Conservation (phyloP, 306 rosid genomes). For the Urtica urens region DNA sequence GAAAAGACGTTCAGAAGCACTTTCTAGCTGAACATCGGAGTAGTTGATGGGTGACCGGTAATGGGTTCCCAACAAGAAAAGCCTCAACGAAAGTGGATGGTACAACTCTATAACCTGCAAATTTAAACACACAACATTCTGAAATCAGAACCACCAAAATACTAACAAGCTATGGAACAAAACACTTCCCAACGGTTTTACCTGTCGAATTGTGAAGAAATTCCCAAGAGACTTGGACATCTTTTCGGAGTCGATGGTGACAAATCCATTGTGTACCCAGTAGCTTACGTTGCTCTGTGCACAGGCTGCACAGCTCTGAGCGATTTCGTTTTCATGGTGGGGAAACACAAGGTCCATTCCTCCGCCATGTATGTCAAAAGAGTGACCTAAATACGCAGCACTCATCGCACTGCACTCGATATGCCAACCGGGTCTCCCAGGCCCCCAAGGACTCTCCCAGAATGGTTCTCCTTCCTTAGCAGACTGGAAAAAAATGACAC, state of each 20-base stretch:
- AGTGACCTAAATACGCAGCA: slow-evolving; percentile 67
- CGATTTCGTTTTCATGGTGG: slow-evolving; percentile 98
- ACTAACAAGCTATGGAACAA: not conserved
- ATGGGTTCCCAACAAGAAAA: slow-evolving; percentile 85
- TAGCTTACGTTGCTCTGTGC: slow-evolving; percentile 60
- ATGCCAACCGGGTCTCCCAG: slow-evolving; percentile 99
- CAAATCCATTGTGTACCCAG: slow-evolving; percentile 96
- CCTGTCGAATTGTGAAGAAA: slow-evolving; percentile 96
- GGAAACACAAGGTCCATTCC: slow-evolving; percentile 97
- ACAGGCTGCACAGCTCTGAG: slow-evolving; percentile 97
- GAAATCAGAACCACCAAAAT: no score
- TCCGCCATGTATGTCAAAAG: slow-evolving; percentile 97
- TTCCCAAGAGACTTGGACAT: slow-evolving; percentile 97
- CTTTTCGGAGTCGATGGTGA: slow-evolving; percentile 78
- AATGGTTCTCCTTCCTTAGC: slow-evolving; percentile 90
- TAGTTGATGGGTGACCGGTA: slow-evolving; percentile 91
- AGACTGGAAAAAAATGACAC: slow-evolving; percentile 38
- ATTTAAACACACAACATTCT: no score
- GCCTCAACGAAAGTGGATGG: slow-evolving; percentile 89
- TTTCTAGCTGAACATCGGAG: slow-evolving; percentile 68
- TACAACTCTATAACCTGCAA: slow-evolving; percentile 74
- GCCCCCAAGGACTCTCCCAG: slow-evolving; percentile 99
- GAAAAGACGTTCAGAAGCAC: slow-evolving; percentile 85
- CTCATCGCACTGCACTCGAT: slow-evolving; percentile 99
- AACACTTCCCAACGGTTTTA: slow-evolving; percentile 10